These are phyloP conservation scores for Termitomyces sp. DNA, from an alignment of 768 basidiomycete species.

Conservation along the genomic window DNA sequence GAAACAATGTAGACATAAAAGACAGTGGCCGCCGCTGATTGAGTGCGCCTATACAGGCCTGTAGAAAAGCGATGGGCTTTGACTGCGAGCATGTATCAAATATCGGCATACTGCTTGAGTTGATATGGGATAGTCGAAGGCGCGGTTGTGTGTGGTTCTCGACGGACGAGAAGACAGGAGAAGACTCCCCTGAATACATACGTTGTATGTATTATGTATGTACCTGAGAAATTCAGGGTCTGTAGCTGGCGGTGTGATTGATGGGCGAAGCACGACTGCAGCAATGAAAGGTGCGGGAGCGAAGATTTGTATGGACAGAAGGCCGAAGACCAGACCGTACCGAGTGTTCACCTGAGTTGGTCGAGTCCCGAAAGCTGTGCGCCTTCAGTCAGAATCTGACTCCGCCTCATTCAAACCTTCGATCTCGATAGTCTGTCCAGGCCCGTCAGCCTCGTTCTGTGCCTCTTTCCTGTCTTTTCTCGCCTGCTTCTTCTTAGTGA, in stretches of 20 bases:
- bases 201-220: neutral
- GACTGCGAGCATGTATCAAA: neutral
- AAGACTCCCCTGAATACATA: neutral
- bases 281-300: neutral
- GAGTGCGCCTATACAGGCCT: neutral
- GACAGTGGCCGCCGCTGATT: neutral
- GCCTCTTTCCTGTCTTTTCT: conserved; percentile 49
- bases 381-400: conserved; percentile 31
- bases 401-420: conserved; percentile 42
- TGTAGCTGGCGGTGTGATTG: neutral
- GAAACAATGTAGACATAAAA: neutral
- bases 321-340: neutral
- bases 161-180: no score
- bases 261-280: neutral
- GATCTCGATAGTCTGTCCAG: conserved; percentile 46
- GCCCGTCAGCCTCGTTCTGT: conserved; percentile 31
- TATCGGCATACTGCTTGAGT: neutral
- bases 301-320: neutral
- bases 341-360: neutral
- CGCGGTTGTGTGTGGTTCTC: neutral
- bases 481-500: conserved; percentile 68
- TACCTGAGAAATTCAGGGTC: neutral
- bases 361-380: conserved; percentile 8
- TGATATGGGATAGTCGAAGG: neutral
- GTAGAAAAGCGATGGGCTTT: neutral